These are phyloP conservation scores for Luvunga scandens DNA, from an alignment of 345 rosid genomes.

Conservation along the genomic window DNA sequence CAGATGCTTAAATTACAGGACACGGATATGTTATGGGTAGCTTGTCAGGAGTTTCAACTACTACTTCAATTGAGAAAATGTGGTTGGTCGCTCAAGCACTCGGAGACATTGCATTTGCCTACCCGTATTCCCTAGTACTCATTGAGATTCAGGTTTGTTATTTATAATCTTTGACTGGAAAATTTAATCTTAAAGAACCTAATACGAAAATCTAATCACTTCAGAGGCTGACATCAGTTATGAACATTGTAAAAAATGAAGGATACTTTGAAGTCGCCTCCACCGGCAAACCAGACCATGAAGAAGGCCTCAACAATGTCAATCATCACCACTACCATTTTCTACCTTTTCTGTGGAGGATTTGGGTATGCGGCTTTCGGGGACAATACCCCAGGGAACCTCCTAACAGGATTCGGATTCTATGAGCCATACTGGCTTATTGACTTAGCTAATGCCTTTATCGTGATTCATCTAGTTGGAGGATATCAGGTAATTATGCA, in stretches of 20 bases:
- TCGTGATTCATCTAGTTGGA: conserved; percentile 48
- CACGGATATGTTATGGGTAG: conserved; percentile 30
- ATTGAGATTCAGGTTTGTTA: conserved; percentile 41
- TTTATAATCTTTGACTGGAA: too few relatives aligned
- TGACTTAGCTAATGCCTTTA: conserved; percentile 47
- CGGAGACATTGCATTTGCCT: conserved; percentile 51
- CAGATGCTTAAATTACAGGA: background rate
- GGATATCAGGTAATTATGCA: conserved; percentile 41
- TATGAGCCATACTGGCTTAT: conserved; percentile 53
- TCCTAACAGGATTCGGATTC: conserved; percentile 52
- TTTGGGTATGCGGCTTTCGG: conserved; percentile 60
- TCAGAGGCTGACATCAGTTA: background rate
- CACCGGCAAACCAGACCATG: conserved; percentile 45
- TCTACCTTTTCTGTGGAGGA: conserved; percentile 43
- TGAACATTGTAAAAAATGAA: conserved; percentile 19
- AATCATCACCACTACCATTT: conserved; percentile 26
- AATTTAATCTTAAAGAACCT: background rate
- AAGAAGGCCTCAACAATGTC: conserved; percentile 42
- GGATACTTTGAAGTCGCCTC: conserved; percentile 50
- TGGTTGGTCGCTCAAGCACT: conserved; percentile 39
- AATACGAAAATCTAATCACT: background rate
- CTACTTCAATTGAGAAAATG: conserved; percentile 25
- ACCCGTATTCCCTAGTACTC: conserved; percentile 34
- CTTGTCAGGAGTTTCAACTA: conserved; percentile 31
- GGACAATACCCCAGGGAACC: conserved; percentile 47